A percentile compares a stretch with the other conserved stretches of the same genome.
Conservation (phyloP, 2,329 filamentous ascomycete genomes). For the Periconia digitata region DNA sequence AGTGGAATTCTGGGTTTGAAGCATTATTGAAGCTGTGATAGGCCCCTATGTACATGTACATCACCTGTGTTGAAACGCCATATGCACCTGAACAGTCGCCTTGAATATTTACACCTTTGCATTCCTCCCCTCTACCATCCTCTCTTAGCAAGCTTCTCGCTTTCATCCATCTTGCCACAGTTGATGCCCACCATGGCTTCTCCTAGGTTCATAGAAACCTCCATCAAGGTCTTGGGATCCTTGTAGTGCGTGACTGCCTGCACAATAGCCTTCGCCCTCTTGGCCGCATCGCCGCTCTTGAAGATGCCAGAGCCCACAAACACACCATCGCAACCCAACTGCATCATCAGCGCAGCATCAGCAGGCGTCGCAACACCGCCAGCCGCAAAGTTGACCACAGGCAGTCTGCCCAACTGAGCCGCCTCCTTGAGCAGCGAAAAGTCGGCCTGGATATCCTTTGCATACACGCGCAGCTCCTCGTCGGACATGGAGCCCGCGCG, state of each 20-base stretch:
- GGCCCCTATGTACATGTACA: neutral
- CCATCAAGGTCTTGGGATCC: constrained; percentile 81
- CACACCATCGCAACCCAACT: constrained; percentile 95
- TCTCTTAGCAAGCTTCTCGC: constrained; percentile 79
- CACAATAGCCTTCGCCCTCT: constrained; percentile 92
- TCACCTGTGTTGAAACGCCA: too few species aligned
- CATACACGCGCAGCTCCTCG: constrained; percentile 74
- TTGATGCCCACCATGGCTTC: constrained; percentile 98
- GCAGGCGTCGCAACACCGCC: constrained; percentile 99
- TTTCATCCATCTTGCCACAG: constrained; percentile 72
- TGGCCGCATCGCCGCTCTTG: constrained; percentile 88
- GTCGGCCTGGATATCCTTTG: constrained; percentile 78
- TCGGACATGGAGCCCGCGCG: constrained; percentile 67
- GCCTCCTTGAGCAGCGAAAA: constrained; percentile 81
- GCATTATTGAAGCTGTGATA: neutral
- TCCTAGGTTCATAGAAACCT: constrained; percentile 86
- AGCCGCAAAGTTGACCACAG: constrained; percentile 96
- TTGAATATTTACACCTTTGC: neutral
- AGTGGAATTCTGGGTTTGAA: neutral
- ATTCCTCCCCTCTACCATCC: constrained; percentile 66
- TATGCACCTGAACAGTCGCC: neutral
- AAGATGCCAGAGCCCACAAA: constrained; percentile 98
- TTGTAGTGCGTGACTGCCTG: constrained; percentile 89
- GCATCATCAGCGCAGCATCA: constrained; percentile 98
- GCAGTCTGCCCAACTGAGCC: constrained; percentile 81